These are phyloP conservation scores for Naganishia sp. DNA, from an alignment of 1,284 basidiomycete genomes.

Conservation along the genomic window DNA sequence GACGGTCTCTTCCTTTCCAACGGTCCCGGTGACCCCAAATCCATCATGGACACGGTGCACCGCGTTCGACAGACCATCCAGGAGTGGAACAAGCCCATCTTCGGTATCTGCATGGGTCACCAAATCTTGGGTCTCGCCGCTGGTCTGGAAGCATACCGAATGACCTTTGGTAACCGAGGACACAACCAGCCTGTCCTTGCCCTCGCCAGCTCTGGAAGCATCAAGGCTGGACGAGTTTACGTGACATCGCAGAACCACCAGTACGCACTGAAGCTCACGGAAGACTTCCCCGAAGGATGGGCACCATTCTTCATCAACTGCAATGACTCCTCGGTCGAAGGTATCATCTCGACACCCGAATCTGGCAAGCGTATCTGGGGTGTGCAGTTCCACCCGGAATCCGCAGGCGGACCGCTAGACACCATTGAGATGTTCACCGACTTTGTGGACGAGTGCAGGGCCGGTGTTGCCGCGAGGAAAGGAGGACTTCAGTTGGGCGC, in stretches of 20 bases:
- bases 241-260: constrained; percentile 95
- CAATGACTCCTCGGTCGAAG: constrained; percentile 91
- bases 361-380: constrained; percentile 91
- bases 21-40: constrained; percentile 90
- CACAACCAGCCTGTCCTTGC: constrained; percentile 99
- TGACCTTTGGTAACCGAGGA: constrained; percentile 92
- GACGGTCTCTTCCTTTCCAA: constrained; percentile 94
- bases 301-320: constrained; percentile 98
- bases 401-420: constrained; percentile 86
- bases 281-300: constrained; percentile 92
- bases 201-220: constrained; percentile 82
- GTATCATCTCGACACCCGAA: constrained; percentile 85
- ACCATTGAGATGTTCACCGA: constrained; percentile 96
- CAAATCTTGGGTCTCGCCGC: constrained; percentile 97
- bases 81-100: constrained; percentile 91
- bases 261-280: constrained; percentile 87
- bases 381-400: constrained; percentile 95
- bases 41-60: constrained; percentile 81
- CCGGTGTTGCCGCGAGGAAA: constrained; percentile 21
- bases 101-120: constrained; percentile 99
- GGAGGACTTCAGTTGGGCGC: constrained; percentile 19
- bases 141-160: constrained; percentile 85
- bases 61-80: constrained; percentile 76
- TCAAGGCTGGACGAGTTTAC: constrained; percentile 93
- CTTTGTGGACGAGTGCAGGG: constrained; percentile 75